These are phyloP conservation scores for Gloeostereum incarnatum DNA, from an alignment of 768 basidiomycete species.

Conservation along the genomic window DNA sequence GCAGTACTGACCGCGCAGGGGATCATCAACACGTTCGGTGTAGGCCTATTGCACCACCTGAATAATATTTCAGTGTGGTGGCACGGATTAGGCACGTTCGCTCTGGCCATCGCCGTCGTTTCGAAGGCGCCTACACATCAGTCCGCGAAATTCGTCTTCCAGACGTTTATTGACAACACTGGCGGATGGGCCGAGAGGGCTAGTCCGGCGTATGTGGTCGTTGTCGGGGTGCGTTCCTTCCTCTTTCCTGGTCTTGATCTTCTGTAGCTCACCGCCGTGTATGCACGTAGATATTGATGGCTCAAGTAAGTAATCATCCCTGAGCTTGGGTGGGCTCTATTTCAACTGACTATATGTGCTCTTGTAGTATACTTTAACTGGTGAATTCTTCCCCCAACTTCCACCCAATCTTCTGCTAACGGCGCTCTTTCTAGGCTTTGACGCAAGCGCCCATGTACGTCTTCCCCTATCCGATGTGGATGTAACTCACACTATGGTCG, in stretches of 20 bases:
- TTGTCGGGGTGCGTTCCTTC: conserved; percentile 41
- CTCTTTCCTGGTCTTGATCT: neutral
- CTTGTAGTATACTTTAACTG: conserved; percentile 55
- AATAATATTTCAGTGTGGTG: conserved; percentile 71
- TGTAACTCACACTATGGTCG: neutral
- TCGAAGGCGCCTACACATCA: conserved; percentile 67
- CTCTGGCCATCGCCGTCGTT: conserved; percentile 59
- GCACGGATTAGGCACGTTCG: conserved; percentile 64
- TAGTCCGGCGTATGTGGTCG: conserved; percentile 57
- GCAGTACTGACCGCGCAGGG: conserved; percentile 62
- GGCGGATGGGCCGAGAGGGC: conserved; percentile 68
- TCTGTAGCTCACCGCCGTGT: neutral
- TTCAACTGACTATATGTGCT: neutral
- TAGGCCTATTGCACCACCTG: conserved; percentile 49
- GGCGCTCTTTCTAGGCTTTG: conserved; percentile 39
- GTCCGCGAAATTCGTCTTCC: conserved; percentile 60
- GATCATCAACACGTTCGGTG: conserved; percentile 69
- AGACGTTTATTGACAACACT: conserved; percentile 61
- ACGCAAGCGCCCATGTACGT: conserved; percentile 62
- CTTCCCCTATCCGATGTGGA: too few relatives aligned
- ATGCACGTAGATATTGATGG: conserved; percentile 46
- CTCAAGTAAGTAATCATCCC: conserved; percentile 31
- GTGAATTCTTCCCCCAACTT: conserved; percentile 19
- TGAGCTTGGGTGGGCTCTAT: neutral
- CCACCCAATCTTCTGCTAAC: neutral